These are phyloP conservation scores for Flaveria brownii DNA, from an alignment of 129 eudicot species.

Conservation along the genomic window DNA sequence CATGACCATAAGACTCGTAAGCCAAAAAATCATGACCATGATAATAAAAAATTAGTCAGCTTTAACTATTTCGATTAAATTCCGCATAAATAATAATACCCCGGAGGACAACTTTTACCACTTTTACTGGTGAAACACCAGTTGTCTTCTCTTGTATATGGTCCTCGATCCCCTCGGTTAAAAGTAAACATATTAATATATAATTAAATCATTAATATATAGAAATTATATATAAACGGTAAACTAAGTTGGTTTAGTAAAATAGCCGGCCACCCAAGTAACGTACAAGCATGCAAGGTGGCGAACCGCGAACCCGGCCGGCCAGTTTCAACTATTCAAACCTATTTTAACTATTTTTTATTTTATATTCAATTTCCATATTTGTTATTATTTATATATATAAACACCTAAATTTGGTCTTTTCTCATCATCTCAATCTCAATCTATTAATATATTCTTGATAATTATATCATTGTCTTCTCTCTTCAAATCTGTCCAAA, in stretches of 20 bases:
- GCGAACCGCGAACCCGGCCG: slow-evolving; percentile 15
- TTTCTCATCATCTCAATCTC: slow-evolving; percentile 15
- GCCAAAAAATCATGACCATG: no score
- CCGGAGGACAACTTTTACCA: no score
- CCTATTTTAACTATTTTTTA: slow-evolving; percentile 2
- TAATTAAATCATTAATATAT: no score
- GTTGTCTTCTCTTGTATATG: no score
- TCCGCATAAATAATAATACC: no score
- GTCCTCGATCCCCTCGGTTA: no score
- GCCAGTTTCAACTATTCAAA: background rate
- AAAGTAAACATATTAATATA: no score
- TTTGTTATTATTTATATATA: slow-evolving; percentile 14
- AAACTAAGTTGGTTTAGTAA: background rate
- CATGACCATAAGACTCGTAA: no score
- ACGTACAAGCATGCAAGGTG: slow-evolving; percentile 21
- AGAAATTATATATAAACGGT: no score
- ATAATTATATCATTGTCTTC: background rate
- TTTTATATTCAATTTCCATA: background rate
- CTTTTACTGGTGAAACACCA: no score
- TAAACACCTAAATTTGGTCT: slow-evolving; percentile 2
- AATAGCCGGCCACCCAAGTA: slow-evolving; percentile 34
- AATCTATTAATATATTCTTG: background rate
- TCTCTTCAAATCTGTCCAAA: background rate
- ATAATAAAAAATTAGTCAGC: no score
- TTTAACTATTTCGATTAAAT: no score